A percentile compares a stretch with the other conserved stretches of the same genome.
Evolutionary conservation across 257 asterid genomes (phyloP).

Genomic region (Striga asiatica): DNA sequence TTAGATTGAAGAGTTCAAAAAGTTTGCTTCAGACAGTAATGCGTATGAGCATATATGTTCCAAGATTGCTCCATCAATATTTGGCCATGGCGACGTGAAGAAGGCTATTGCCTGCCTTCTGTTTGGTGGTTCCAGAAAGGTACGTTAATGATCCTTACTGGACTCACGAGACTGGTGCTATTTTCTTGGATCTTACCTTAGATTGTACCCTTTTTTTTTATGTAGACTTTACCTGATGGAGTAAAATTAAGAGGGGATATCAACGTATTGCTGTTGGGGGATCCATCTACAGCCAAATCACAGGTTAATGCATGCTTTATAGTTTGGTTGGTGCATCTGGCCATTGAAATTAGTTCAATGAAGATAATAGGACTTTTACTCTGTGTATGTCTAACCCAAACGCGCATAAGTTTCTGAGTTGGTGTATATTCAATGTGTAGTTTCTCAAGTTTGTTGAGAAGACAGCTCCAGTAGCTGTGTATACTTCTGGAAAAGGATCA

Average conservation of each 20-base stretch:
- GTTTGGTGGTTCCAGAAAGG: conserved; percentile 99
- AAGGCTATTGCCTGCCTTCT: conserved; percentile 94
- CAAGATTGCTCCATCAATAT: conserved; percentile 89
- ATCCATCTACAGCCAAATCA: conserved; percentile 98
- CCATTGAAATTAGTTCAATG: background rate
- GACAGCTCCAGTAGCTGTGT: conserved; percentile 94
- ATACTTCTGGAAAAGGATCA: conserved; percentile 98
- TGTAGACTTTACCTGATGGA: conserved; percentile 75
- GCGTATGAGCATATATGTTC: conserved; percentile 74
- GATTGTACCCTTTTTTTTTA: conserved; percentile 14
- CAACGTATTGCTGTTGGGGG: conserved; percentile 92
- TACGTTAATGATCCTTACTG: conserved; percentile 18
- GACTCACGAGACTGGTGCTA: conserved; percentile 3
- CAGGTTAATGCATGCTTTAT: conserved; percentile 51
- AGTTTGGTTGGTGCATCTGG: background rate
- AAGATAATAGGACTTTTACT: background rate
- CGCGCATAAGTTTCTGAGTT: background rate
- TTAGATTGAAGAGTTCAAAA: conserved; percentile 66
- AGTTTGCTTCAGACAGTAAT: conserved; percentile 73
- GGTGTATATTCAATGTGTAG: conserved; percentile 26
- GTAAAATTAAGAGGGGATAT: conserved; percentile 96
- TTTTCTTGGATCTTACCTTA: conserved; percentile 7
- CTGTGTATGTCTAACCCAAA: background rate
- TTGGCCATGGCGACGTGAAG: conserved; percentile 81
- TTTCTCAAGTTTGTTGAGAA: conserved; percentile 98